Evolutionary conservation across 768 basidiomycete genomes (phyloP), one percentile per base, ranked within the genome.

Genomic region (Imleria badia): DNA sequence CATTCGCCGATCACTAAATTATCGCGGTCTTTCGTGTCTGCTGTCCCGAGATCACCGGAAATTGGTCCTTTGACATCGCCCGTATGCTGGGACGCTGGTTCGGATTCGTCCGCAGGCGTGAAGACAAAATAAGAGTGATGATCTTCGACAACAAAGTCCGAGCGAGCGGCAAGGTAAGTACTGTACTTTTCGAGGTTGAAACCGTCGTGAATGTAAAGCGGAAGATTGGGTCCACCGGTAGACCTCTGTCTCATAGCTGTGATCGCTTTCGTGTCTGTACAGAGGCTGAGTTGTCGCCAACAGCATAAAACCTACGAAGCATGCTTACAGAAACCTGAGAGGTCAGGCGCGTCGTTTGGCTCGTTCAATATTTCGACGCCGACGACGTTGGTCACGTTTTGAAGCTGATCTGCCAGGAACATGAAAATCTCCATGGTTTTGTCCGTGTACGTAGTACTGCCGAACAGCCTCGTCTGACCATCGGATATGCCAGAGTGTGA

Each of bases 41-140:
- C 73, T 2, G 56, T 29, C 0, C 45, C 48, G 9, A 64, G 42
- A 15, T 62, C 56, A 14, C 14, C 20, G 2, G 60, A 38, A 6
- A 64, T 43, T 51, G 56, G 50, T 13, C 62, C 59, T 26, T 60
- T 57, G 36, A 83, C 55, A 30, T 77, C 73, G 22, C 67, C 57
- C 4, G 76, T 76, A 52, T 82, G 80, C 22, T 74, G 69, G 51
- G 65, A 69, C 10, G 71, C 87, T 42, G 66, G 78, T 68, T 72
- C 74, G 15, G 61, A 62, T 19, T 73, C 68, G 60, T 90, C 87
- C 2, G 73, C 61, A 2, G 78, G 68, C 0, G 84, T 82, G 59
- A 84, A 89, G 58, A 88, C 81, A 60, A 86, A 81, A 74, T 89
- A 83, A 39, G 84, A 83, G 60, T 91, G 89, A 64, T 89, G 83